Evolutionary conservation across 495 filamentous ascomycete species (phyloP).

Genomic region (Talaromyces nanjingensis): DNA sequence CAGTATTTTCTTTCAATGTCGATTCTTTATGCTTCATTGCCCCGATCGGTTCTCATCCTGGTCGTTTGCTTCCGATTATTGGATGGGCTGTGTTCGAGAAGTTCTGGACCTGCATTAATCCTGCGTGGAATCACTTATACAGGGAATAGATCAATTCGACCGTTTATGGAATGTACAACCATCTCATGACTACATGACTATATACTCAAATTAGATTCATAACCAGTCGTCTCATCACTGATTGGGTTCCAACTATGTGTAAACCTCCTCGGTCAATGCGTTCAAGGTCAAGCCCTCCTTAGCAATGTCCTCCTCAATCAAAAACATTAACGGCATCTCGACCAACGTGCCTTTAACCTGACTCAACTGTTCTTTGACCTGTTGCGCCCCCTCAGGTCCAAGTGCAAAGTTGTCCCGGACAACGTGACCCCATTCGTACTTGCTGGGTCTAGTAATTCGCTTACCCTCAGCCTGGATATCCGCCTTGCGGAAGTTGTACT

Average conservation of each 20-base stretch:
- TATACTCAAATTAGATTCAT: neutral
- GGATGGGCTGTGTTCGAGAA: neutral
- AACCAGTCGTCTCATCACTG: neutral
- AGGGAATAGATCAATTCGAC: neutral
- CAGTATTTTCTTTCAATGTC: neutral
- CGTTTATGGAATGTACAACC: neutral
- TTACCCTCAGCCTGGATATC: constrained; percentile 37
- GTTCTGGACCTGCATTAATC: neutral
- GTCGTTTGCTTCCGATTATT: neutral
- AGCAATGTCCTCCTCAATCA: constrained; percentile 82
- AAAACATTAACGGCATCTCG: constrained; percentile 87
- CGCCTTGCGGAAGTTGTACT: constrained; percentile 59
- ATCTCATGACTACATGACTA: neutral
- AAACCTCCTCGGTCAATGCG: constrained; percentile 73
- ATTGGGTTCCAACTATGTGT: constrained; percentile 49
- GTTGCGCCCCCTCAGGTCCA: constrained; percentile 51
- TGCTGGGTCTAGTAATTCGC: constrained; percentile 31
- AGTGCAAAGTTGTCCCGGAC: constrained; percentile 69
- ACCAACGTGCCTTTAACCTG: constrained; percentile 74
- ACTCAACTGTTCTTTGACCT: constrained; percentile 77
- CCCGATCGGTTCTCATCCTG: neutral
- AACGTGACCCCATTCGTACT: constrained; percentile 75
- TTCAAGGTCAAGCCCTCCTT: constrained; percentile 77
- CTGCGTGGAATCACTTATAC: neutral
- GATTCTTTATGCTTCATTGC: neutral